A percentile compares a stretch with the other conserved stretches of the same genome.
Evolutionary conservation across 129 eudicot species (phyloP).

Genomic region (Centrapalus pauciflorus): DNA sequence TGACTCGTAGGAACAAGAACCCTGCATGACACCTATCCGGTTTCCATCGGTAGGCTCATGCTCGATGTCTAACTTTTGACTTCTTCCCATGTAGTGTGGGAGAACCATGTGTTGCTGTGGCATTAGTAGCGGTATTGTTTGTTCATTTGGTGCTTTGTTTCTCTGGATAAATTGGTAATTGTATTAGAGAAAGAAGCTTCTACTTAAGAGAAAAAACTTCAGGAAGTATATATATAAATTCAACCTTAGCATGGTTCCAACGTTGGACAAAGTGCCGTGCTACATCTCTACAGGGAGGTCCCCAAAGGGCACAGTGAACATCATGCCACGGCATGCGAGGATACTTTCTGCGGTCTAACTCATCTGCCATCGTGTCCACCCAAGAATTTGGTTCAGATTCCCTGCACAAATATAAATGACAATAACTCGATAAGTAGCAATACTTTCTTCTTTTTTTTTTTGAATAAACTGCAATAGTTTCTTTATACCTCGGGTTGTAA

Average conservation of each 20-base stretch:
- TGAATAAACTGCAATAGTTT: neutral
- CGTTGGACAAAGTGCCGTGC: conserved; percentile 97
- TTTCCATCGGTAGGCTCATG: conserved; percentile 19
- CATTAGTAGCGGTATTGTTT: conserved; percentile 80
- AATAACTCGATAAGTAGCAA: conserved; percentile 3
- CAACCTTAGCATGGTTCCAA: conserved; percentile 99
- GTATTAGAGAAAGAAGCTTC: conserved; percentile 15
- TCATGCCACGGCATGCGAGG: conserved; percentile 99
- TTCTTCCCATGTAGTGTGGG: conserved; percentile 94
- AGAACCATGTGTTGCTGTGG: conserved; percentile 97
- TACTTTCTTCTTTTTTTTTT: neutral
- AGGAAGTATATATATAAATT: conserved; percentile 2
- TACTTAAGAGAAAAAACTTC: neutral
- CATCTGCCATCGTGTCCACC: conserved; percentile 93
- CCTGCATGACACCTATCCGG: conserved; percentile 25
- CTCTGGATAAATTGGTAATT: conserved; percentile 41
- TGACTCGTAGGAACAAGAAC: conserved; percentile 51
- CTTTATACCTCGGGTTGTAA: conserved; percentile 80
- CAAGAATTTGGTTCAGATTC: conserved; percentile 99
- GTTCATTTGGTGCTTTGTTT: conserved; percentile 81
- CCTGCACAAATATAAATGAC: conserved; percentile 33
- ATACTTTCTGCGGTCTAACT: conserved; percentile 65
- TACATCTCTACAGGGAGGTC: conserved; percentile 92
- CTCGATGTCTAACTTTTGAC: conserved; percentile 44
- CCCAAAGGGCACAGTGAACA: conserved; percentile 99